These are phyloP conservation scores for Sordariomycetes sp. DNA, from an alignment of 2,329 filamentous ascomycete species.

Conservation along the genomic window DNA sequence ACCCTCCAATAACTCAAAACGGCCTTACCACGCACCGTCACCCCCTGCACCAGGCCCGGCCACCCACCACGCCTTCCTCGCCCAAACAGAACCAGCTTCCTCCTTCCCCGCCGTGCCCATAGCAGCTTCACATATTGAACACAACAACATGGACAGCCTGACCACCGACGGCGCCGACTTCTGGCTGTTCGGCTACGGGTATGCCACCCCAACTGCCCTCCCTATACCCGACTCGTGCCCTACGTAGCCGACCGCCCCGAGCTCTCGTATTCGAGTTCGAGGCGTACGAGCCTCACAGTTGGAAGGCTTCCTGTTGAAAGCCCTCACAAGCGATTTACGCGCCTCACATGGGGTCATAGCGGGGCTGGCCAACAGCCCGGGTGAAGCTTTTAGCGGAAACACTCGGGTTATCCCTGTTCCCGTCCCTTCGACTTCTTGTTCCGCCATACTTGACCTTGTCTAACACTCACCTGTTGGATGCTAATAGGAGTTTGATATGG, in stretches of 20 bases:
- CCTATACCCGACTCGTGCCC: background rate
- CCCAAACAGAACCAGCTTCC: background rate
- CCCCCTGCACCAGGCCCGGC: too few relatives aligned
- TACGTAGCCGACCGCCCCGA: background rate
- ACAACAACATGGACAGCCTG: constrained; percentile 17
- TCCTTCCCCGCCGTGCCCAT: background rate
- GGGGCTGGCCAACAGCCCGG: background rate
- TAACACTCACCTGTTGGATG: background rate
- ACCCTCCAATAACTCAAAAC: background rate
- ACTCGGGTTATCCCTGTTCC: background rate
- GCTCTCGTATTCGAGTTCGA: background rate
- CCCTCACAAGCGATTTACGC: background rate
- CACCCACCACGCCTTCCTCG: background rate
- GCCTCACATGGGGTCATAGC: background rate
- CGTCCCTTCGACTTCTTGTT: background rate
- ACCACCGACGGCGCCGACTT: constrained; percentile 50
- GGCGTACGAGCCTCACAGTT: background rate
- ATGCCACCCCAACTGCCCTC: constrained; percentile 14
- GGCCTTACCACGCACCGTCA: too few relatives aligned
- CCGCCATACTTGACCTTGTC: background rate
- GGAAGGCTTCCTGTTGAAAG: background rate
- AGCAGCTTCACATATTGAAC: background rate
- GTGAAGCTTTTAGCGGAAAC: background rate
- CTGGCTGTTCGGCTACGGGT: constrained; percentile 98
- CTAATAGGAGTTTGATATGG: constrained; percentile 76